These are phyloP conservation scores for Wallemia ichthyophaga DNA, from an alignment of 1,284 basidiomycete species.

Conservation along the genomic window DNA sequence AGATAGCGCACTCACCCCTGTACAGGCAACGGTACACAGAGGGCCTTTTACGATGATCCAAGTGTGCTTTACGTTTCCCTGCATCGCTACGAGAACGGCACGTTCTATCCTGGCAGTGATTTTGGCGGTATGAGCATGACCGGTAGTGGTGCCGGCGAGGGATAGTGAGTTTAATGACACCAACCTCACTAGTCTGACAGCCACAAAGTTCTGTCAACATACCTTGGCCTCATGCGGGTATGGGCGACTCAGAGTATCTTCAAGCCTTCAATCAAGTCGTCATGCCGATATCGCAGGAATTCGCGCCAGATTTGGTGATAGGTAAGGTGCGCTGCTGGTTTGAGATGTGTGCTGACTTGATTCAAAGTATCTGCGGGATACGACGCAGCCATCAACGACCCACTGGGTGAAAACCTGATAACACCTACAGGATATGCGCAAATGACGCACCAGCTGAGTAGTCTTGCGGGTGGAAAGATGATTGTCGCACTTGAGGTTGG, in stretches of 20 bases:
- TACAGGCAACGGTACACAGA: constrained; percentile 78
- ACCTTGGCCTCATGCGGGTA: constrained; percentile 66
- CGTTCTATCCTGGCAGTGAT: constrained; percentile 71
- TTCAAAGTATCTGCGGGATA: constrained; percentile 75
- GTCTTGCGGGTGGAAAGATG: constrained; percentile 61
- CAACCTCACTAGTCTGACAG: background rate
- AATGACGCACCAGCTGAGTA: constrained; percentile 86
- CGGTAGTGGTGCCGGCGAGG: constrained; percentile 50
- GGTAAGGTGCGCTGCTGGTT: constrained; percentile 25
- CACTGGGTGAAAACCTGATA: constrained; percentile 66
- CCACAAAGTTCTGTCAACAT: constrained; percentile 65
- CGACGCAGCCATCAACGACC: constrained; percentile 78
- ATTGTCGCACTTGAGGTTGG: constrained; percentile 76
- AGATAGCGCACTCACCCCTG: constrained; percentile 1
- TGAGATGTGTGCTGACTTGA: background rate
- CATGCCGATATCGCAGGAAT: constrained; percentile 93
- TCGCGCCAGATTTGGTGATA: constrained; percentile 79
- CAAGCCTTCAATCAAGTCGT: constrained; percentile 84
- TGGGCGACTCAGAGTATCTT: constrained; percentile 85
- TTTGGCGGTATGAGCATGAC: constrained; percentile 62
- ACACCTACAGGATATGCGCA: constrained; percentile 85
- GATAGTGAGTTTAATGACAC: constrained; percentile 31
- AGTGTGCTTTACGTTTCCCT: constrained; percentile 83
- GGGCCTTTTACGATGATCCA: constrained; percentile 72
- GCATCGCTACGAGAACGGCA: constrained; percentile 71